Base-by-base conservation (phyloP, 2,329 filamentous ascomycete species). In the Alternaria incomplexa region DNA sequence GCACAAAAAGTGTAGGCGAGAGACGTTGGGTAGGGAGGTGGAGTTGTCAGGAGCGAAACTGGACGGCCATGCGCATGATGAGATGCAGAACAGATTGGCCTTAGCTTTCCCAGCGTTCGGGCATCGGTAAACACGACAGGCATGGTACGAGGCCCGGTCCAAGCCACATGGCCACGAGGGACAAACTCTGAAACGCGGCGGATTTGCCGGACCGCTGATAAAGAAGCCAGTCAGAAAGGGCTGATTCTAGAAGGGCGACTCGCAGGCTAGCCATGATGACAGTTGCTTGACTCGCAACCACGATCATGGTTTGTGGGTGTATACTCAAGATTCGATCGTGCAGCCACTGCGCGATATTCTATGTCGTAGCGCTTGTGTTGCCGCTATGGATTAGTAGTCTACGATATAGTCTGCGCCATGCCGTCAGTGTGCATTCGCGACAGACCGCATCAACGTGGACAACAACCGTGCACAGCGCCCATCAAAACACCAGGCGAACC, bases 131-230 rank as follows among this genome's bases (percentile, higher is more conserved):
- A 46, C 56, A 58, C 26, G 40, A 58, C 48, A 58, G 47, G 47
- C 56, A 53, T 45, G 36, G 47, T 58, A 53, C 56, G 28, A 53
- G 48, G 48, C 47, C 56, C 36, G 28, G 30, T 53, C 22, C 26
- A 51, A 53, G 48, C 56, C 56, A 58, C 56, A 58, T 58, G 47
- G 56, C 56, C 56, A 58, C 47, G n/a, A 58, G 56, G 47, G 44
- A 52, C 22, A 26, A 25, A 45, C 48, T 44, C 56, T 53, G 47
- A 58, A 58, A 58, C 56, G 36, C 56, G 25, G 43, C 40, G 25
- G 47, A 58, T 58, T 28, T 53, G 36, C 56, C 47, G 56, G 47
- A 53, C 36, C 17, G n/a, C 26, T 48, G 32, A 58, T 36, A 40
- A 53, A 58, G 52, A 54, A 20, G 25, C 56, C 56, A 44, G 56